phyloP scores from a whole-genome alignment of 257 asterid species.

The Apocynum venetum region DNA sequence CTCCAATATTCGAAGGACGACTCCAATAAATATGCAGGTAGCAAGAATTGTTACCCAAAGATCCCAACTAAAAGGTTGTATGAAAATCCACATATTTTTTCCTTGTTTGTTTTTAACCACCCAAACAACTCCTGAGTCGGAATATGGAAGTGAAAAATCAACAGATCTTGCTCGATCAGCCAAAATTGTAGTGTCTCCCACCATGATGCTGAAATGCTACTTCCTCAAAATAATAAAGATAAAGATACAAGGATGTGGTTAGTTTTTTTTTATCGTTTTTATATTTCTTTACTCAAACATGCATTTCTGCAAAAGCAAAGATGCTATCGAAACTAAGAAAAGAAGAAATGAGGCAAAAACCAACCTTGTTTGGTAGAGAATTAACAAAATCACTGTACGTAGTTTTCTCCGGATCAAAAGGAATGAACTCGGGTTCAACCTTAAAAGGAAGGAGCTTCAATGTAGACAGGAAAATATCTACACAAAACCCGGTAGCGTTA shows the following conservation, averaged over 20 bases:
- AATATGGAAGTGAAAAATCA: slow-evolving; percentile 51
- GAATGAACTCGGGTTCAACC: slow-evolving; percentile 5
- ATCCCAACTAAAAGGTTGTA: slow-evolving; percentile 45
- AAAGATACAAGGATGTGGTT: not conserved
- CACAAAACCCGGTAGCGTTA: slow-evolving; percentile 4
- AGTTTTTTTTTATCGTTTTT: not conserved
- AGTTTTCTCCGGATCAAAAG: not conserved
- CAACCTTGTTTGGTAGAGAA: not conserved
- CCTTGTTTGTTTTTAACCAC: slow-evolving; percentile 41
- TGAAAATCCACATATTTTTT: slow-evolving; percentile 54
- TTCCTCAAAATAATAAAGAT: not conserved
- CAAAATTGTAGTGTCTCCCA: slow-evolving; percentile 55
- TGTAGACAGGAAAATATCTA: slow-evolving; percentile 13
- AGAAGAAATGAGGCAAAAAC: not conserved
- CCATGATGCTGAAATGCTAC: slow-evolving; percentile 47
- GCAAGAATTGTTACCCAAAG: slow-evolving; percentile 40
- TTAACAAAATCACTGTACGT: not conserved
- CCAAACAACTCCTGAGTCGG: slow-evolving; percentile 54
- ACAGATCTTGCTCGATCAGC: slow-evolving; percentile 39
- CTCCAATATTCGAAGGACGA: slow-evolving; percentile 35
- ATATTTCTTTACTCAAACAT: not conserved
- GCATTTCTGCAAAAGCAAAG: too few species aligned
- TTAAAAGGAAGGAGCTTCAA: slow-evolving; percentile 5
- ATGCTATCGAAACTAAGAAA: not conserved
- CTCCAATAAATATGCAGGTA: slow-evolving; percentile 31